Evolutionary conservation across 2,329 filamentous ascomycete genomes (phyloP).

Genomic region (Xylariales sp.): DNA sequence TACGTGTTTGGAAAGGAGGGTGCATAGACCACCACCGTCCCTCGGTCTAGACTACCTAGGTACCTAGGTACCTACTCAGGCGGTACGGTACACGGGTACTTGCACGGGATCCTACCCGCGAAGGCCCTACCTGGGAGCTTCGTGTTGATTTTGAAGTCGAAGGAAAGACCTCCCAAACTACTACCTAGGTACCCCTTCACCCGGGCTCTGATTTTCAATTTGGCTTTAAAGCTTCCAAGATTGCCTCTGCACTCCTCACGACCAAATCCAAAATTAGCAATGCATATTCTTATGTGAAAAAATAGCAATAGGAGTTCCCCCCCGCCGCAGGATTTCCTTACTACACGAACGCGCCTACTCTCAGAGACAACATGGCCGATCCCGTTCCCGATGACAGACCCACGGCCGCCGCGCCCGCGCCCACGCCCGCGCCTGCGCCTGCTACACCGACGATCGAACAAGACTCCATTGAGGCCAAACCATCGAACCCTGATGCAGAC

Average conservation of each 20-base stretch:
- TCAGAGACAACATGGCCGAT: slow-evolving; percentile 32
- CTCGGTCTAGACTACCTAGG: too few relatives aligned
- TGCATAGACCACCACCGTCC: too few relatives aligned
- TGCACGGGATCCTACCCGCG: slow-evolving; percentile 13
- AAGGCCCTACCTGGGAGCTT: slow-evolving; percentile 12
- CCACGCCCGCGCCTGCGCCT: not conserved
- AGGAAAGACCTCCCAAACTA: slow-evolving; percentile 1
- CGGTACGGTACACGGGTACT: too few relatives aligned
- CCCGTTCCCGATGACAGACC: slow-evolving; percentile 18
- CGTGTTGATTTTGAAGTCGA: slow-evolving; percentile 2
- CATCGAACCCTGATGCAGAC: slow-evolving; percentile 23
- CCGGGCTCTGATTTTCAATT: slow-evolving; percentile 2
- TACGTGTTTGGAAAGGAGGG: too few relatives aligned
- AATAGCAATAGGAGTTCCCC: slow-evolving; percentile 15
- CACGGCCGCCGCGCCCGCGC: not conserved
- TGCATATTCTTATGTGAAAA: slow-evolving; percentile 6
- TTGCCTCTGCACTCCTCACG: not conserved
- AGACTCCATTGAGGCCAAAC: slow-evolving; percentile 63
- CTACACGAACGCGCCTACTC: not conserved
- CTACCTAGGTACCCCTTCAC: not conserved
- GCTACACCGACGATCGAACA: slow-evolving; percentile 42
- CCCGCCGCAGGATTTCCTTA: not conserved
- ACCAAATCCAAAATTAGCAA: slow-evolving; percentile 13
- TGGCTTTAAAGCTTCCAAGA: slow-evolving; percentile 1
- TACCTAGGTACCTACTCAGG: too few relatives aligned